These are phyloP conservation scores for Paraphaeosphaeria minitans DNA, from an alignment of 2,329 filamentous ascomycete species.

Conservation along the genomic window DNA sequence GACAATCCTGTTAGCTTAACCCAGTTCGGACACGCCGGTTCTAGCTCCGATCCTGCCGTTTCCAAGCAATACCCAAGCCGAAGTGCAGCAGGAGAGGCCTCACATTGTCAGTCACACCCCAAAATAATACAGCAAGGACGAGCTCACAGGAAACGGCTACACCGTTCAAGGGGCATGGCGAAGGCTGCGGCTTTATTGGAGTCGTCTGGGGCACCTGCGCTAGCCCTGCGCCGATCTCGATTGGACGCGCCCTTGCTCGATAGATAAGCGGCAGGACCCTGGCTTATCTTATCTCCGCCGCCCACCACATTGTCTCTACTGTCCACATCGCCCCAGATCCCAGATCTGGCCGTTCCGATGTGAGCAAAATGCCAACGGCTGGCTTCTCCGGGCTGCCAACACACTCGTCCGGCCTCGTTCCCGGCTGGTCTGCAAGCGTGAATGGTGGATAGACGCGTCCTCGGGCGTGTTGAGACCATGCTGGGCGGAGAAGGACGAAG, in stretches of 20 bases:
- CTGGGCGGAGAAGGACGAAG: slow-evolving; percentile 23
- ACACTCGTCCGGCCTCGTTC: not conserved
- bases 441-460: slow-evolving; percentile 4
- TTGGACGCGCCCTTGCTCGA: not conserved
- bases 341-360: not conserved
- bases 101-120: too few relatives aligned
- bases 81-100: not conserved
- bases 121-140: not conserved
- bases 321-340: not conserved
- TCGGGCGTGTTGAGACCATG: slow-evolving; percentile 7
- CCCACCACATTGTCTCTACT: slow-evolving; percentile 3
- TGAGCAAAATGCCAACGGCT: slow-evolving; percentile 1
- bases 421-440: not conserved
- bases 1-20: slow-evolving; percentile 30
- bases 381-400: not conserved
- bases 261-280: slow-evolving; percentile 16
- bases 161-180: not conserved
- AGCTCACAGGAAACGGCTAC: not conserved
- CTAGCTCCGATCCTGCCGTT: slow-evolving; percentile 18
- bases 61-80: not conserved
- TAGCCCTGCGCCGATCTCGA: slow-evolving; percentile 35
- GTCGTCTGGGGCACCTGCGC: slow-evolving; percentile 32
- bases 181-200: slow-evolving; percentile 17
- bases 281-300: slow-evolving; percentile 18
- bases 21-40: slow-evolving; percentile 24